A percentile compares a stretch with the other conserved stretches of the same genome.
phyloP scores from a whole-genome alignment of 257 asterid species.

The Ehretia macrophylla region DNA sequence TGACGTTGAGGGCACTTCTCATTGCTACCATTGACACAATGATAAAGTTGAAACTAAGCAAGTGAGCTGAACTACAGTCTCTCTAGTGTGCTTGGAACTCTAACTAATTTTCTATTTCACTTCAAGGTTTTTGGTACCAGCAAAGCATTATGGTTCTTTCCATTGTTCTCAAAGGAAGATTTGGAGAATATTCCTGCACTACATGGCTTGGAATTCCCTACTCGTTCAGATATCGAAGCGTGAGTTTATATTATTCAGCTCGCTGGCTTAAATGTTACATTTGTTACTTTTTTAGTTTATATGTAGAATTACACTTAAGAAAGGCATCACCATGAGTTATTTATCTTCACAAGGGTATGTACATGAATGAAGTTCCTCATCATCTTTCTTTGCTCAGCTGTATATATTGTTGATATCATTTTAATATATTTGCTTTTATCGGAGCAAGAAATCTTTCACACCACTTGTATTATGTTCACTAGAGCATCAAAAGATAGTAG shows the following conservation, averaged over 20 bases:
- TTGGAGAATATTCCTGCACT: conserved; percentile 67
- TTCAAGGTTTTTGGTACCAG: conserved; percentile 68
- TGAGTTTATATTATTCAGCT: conserved; percentile 12
- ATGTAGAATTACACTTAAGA: too few species aligned
- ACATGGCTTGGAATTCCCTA: conserved; percentile 67
- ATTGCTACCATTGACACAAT: too few species aligned
- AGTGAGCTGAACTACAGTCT: too few species aligned
- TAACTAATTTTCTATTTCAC: not conserved
- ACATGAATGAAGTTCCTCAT: not conserved
- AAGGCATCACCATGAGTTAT: too few species aligned
- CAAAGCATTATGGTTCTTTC: conserved; percentile 62
- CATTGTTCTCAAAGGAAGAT: conserved; percentile 62
- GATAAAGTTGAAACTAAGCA: too few species aligned
- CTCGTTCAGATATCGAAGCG: conserved; percentile 37
- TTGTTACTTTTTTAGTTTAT: too few species aligned
- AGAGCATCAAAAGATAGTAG: too few species aligned
- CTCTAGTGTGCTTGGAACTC: not conserved
- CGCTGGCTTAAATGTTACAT: too few species aligned
- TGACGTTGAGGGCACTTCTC: too few species aligned
- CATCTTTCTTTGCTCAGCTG: not conserved
- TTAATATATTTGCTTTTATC: too few species aligned
- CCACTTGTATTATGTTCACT: too few species aligned
- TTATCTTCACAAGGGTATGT: not conserved
- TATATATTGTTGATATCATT: not conserved
- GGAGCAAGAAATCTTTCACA: too few species aligned